Percentiles rank a stretch among this genome's conserved stretches.
Evolutionary conservation across 2,329 filamentous ascomycete species (phyloP).

Genomic region (Sordariomycetes sp.): DNA sequence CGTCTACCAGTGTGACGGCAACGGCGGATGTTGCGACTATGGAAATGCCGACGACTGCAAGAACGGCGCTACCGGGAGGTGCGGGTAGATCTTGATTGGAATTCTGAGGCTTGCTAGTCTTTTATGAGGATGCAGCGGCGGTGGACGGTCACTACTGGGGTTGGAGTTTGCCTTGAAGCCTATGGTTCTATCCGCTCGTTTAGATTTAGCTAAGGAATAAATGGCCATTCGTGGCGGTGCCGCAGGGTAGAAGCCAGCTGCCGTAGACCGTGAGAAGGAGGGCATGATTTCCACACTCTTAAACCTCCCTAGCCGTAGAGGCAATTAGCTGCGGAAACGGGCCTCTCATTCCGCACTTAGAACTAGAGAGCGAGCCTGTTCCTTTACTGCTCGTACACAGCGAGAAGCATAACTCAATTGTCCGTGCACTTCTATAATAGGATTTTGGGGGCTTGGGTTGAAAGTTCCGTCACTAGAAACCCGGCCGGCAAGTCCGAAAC

Average conservation of each 20-base stretch:
- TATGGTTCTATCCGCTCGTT: neutral
- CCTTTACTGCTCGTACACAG: no score
- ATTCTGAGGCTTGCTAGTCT: neutral
- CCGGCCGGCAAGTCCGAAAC: no score
- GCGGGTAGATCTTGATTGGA: neutral
- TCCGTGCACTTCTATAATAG: no score
- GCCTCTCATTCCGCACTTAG: neutral
- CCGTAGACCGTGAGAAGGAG: neutral
- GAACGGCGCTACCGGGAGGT: neutral
- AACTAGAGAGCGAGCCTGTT: no score
- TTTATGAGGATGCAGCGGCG: neutral
- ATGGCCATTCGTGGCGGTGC: neutral
- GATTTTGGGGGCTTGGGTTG: no score
- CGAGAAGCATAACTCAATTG: no score
- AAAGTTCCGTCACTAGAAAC: no score
- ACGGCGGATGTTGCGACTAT: constrained; percentile 11
- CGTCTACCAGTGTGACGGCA: constrained; percentile 11
- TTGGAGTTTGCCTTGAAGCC: neutral
- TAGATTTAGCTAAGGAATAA: neutral
- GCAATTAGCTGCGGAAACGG: neutral
- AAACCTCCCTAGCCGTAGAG: neutral
- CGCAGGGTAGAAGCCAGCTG: neutral
- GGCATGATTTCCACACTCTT: neutral
- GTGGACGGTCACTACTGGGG: neutral
- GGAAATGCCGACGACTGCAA: constrained; percentile 11